Evolutionary conservation across 2,329 filamentous ascomycete genomes (phyloP).

Genomic region (Alternaria triticina): DNA sequence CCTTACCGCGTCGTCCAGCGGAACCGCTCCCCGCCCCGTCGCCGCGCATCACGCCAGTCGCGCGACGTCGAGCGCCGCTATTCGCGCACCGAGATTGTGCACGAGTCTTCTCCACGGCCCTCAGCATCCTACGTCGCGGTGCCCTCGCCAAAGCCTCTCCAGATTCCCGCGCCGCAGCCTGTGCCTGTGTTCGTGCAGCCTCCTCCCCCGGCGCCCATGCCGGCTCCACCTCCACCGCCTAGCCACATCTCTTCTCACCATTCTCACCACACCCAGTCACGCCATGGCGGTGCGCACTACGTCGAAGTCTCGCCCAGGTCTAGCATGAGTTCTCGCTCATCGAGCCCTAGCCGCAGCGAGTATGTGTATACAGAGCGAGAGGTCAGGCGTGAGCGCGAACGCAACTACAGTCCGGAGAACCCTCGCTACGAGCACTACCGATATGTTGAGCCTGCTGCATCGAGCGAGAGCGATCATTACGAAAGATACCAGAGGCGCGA

Average conservation of each 20-base stretch:
- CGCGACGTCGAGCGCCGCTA: conserved; percentile 28
- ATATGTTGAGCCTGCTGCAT: conserved; percentile 53
- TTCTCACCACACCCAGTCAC: conserved; percentile 9
- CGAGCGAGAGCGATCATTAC: conserved; percentile 39
- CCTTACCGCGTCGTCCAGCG: conserved; percentile 46
- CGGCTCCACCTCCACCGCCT: conserved; percentile 34
- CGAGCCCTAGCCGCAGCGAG: conserved; percentile 41
- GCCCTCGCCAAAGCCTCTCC: conserved; percentile 38
- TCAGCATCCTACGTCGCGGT: conserved; percentile 41
- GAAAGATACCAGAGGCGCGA: conserved; percentile 31
- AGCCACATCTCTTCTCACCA: conserved; percentile 22
- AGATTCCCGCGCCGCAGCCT: conserved; percentile 50
- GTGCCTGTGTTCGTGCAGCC: conserved; percentile 50
- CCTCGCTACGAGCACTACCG: conserved; percentile 55
- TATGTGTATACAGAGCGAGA: conserved; percentile 55
- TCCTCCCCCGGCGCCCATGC: conserved; percentile 39
- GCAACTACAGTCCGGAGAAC: conserved; percentile 42
- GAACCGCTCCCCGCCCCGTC: conserved; percentile 38
- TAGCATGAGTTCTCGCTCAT: conserved; percentile 39
- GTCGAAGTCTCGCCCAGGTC: conserved; percentile 53
- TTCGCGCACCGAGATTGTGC: conserved; percentile 41
- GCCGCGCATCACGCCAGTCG: conserved; percentile 33
- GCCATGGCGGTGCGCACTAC: conserved; percentile 45
- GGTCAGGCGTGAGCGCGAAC: conserved; percentile 50
- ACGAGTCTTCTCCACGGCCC: conserved; percentile 36